Evolutionary conservation across 2,329 filamentous ascomycete genomes (phyloP), one percentile per base, ranked within the genome.

Genomic region (Penicillium sclerotigenum): DNA sequence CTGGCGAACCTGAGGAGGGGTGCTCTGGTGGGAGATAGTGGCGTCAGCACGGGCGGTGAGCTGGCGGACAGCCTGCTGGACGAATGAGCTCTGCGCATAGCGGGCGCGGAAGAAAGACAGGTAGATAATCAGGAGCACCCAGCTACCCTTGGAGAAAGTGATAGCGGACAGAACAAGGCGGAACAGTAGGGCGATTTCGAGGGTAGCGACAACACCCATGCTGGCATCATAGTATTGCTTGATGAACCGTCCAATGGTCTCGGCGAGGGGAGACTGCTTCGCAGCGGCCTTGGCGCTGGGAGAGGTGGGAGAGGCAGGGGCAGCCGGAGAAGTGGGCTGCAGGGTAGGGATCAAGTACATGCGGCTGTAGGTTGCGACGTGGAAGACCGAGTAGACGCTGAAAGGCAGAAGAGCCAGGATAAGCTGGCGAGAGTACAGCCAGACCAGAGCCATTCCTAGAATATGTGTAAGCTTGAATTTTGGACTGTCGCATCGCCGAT

Each of bases 211-310:
- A 59, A 97, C 80, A 56, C 89, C 90, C 94, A 99, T 99, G 76
- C 91, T 96, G 59, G 85, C 79, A 74, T 99, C 94, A 73, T 99
- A 99, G 84, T 97, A 97, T 73, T 91, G 86, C 86, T 97, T 97
- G 75, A 99, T 91, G 70, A 99, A 99, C 68, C 83, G 83, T 66
- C 91, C 91, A 74, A 99, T 96, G 65, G 82, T 84, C 60, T 97
- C 91, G 52, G 89, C 87, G 54, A 91, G 77, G 41, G 86, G 85
- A 80, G 79, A 78, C 85, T 78, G 67, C 61, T 73, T 72, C 51
- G 70, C 63, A 70, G 79, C 76, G 73, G 72, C 68, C 54, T 73
- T 72, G 56, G 82, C 80, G 60, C 77, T 80, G 18, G 81, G 77
- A 56, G 85, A 82, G 51, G 82, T 77, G 49, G 81, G 79, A 40